phyloP scores from a whole-genome alignment of 352 stramenopile genomes.

The Pythium aquatile region DNA sequence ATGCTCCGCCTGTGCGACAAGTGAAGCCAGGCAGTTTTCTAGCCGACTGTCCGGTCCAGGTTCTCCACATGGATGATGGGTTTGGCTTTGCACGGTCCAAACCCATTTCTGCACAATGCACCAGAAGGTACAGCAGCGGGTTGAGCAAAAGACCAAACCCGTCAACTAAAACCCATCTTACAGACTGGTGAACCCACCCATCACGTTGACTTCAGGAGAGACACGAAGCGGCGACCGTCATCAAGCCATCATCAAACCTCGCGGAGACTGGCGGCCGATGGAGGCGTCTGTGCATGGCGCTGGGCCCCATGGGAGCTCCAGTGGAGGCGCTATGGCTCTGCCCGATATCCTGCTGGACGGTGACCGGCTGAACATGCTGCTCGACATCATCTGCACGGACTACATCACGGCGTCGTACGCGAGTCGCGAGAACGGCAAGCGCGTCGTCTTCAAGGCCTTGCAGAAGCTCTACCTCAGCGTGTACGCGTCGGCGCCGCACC shows the following conservation, averaged over 20 bases:
- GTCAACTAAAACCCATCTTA: background rate
- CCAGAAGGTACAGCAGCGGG: background rate
- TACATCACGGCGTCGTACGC: conserved; percentile 86
- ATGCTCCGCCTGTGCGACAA: background rate
- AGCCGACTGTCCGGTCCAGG: background rate
- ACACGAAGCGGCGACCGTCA: background rate
- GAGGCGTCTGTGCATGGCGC: conserved; percentile 4
- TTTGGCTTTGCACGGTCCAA: background rate
- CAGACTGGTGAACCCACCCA: background rate
- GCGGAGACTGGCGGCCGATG: background rate
- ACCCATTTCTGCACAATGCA: conserved; percentile 1
- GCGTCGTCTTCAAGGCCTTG: conserved; percentile 72
- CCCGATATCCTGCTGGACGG: conserved; percentile 67
- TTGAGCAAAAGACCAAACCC: background rate
- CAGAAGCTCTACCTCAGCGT: conserved; percentile 82
- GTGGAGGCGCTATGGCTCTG: conserved; percentile 22
- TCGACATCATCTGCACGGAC: conserved; percentile 83
- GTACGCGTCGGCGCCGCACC: conserved; percentile 31
- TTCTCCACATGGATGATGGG: background rate
- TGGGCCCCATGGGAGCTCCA: background rate
- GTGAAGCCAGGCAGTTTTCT: background rate
- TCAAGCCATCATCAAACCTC: background rate
- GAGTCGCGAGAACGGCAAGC: conserved; percentile 81
- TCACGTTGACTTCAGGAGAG: background rate
- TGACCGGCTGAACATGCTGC: conserved; percentile 80